phyloP scores from a whole-genome alignment of 2,329 filamentous ascomycete species.

The Paramyrothecium roridum region DNA sequence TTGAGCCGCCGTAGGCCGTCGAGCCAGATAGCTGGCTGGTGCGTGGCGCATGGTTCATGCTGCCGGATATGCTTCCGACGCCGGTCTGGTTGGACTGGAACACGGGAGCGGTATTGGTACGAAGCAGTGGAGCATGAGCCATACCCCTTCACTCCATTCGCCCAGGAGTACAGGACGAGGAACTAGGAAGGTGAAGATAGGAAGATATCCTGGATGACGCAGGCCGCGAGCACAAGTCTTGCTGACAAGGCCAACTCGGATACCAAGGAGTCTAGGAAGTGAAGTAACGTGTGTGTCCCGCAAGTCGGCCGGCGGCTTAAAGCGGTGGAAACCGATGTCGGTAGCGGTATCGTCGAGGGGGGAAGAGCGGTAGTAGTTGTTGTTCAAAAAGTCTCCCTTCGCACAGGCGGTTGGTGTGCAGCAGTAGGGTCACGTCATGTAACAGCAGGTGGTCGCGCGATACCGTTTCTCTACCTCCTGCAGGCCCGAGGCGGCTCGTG shows the following conservation, averaged over 20 bases:
- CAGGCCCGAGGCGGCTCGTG: background rate
- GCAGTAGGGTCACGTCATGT: background rate
- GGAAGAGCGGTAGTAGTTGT: background rate
- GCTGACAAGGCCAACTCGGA: too few relatives aligned
- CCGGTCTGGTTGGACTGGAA: constrained; percentile 47
- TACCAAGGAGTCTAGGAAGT: too few relatives aligned
- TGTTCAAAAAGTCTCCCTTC: background rate
- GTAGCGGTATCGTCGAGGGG: background rate
- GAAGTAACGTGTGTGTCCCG: background rate
- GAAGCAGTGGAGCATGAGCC: constrained; percentile 57
- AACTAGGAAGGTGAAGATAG: background rate
- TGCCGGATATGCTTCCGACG: constrained; percentile 41
- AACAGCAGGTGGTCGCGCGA: background rate
- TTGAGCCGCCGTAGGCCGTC: constrained; percentile 51
- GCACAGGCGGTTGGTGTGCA: background rate
- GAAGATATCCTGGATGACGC: background rate
- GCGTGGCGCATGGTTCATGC: constrained; percentile 52
- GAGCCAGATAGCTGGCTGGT: constrained; percentile 62
- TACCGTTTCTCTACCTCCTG: background rate
- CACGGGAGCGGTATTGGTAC: constrained; percentile 56
- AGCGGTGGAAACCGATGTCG: background rate
- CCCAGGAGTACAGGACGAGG: constrained; percentile 9
- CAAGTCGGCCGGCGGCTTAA: background rate
- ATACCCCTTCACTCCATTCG: constrained; percentile 47
- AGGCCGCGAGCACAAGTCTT: too few relatives aligned